Evolutionary conservation across 2,329 filamentous ascomycete genomes (phyloP), one percentile per base, ranked within the genome.

Genomic region (Exophiala mesophila): DNA sequence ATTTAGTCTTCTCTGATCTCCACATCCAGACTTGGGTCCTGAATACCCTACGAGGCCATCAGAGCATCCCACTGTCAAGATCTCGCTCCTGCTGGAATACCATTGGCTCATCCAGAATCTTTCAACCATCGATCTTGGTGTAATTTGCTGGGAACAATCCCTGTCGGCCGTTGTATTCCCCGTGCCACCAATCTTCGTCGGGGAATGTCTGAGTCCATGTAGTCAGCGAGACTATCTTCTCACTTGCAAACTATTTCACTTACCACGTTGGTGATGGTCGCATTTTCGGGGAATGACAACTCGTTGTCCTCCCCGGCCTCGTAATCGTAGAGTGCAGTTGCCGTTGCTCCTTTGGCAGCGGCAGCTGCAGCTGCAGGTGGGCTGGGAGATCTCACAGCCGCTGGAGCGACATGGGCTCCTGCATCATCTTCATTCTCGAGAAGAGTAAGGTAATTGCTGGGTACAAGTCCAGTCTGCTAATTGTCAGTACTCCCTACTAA

Each of bases 111-210:
- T 18, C 7, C 8, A 13, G 20, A n/a, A 10, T 18, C 6, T 26
- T 26, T 56, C 52, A 67, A 41, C 62, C 53, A 41, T 68, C 57
- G 47, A 70, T 54, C 47, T 68, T 59, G 17, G 72, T 70, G 48
- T 73, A 73, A 52, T 71, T 71, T n/a, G 69, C 66, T 7, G 70
- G 70, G 78, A 98, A 98, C 33, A 98, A 74, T 49, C 92, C 92
- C 20, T 77, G 77, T 44, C 82, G 77, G 37, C 88, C 88, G 18
- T 81, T 74, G 64, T 84, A 94, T 58, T 85, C 80, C 45, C 92
- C 92, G 57, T 90, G 85, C 92, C 92, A 98, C 92, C 92, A 98
- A 62, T 98, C 92, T 54, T 97, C 90, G 58, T 97, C 92, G 2
- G 92, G 92, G 66, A 97, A 97, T 70, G 96, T 87, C 82, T 85